Conservation (phyloP, 164 flowering plant genomes). For the Warburgia ugandensis region DNA sequence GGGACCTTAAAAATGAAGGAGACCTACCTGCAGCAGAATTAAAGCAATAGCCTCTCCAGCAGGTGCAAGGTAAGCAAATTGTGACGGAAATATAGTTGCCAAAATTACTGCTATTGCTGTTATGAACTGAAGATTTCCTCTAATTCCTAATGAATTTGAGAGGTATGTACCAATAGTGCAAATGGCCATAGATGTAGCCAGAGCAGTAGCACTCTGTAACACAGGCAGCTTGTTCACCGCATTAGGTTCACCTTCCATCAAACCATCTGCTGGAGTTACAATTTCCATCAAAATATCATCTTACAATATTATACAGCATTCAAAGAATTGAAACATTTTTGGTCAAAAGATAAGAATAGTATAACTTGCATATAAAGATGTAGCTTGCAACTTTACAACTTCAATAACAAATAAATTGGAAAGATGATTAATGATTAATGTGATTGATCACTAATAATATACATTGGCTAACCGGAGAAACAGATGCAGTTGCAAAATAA, state of each 20-base stretch:
- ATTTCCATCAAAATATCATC: conserved; percentile 4
- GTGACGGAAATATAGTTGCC: conserved; percentile 59
- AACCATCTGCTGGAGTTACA: conserved; percentile 34
- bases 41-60: conserved; percentile 65
- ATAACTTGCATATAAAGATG: too few relatives aligned
- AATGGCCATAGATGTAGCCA: conserved; percentile 63
- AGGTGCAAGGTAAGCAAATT: conserved; percentile 62
- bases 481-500: too few relatives aligned
- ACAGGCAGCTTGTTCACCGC: conserved; percentile 37
- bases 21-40: conserved; percentile 69
- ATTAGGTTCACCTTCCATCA: conserved; percentile 16
- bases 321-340: too few relatives aligned
- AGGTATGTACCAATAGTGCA: conserved; percentile 46
- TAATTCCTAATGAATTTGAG: conserved; percentile 31
- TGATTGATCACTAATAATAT: too few relatives aligned
- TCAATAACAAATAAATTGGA: too few relatives aligned
- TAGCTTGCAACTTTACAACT: too few relatives aligned
- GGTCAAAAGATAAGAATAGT: too few relatives aligned
- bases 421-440: too few relatives aligned
- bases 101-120: conserved; percentile 61
- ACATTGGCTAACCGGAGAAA: too few relatives aligned
- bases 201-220: conserved; percentile 59
- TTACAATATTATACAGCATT: background rate
- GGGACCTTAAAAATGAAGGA: background rate
- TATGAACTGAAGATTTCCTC: conserved; percentile 53